phyloP scores from a whole-genome alignment of 2,329 filamentous ascomycete species.

The Clonostachys solani region DNA sequence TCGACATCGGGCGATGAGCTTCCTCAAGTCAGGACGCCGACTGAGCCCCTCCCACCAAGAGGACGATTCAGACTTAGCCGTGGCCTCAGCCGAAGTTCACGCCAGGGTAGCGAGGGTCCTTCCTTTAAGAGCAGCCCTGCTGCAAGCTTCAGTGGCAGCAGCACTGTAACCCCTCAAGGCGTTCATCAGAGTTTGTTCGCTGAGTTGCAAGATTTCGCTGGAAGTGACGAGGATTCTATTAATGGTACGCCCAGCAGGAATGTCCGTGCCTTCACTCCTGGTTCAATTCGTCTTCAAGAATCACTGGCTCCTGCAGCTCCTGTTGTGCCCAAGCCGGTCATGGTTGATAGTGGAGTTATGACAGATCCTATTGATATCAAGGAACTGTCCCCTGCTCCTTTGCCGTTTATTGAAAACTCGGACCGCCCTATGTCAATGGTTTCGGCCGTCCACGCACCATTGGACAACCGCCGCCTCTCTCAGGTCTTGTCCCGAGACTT shows the following conservation, averaged over 20 bases:
- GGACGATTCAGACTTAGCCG: slow-evolving; percentile 70
- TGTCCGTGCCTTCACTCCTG: slow-evolving; percentile 41
- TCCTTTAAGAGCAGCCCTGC: slow-evolving; percentile 54
- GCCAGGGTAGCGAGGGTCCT: slow-evolving; percentile 57
- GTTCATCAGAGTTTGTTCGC: slow-evolving; percentile 79
- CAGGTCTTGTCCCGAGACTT: no score
- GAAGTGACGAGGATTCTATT: slow-evolving; percentile 68
- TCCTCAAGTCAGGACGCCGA: slow-evolving; percentile 56
- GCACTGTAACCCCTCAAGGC: slow-evolving; percentile 44
- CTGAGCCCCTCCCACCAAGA: slow-evolving; percentile 56
- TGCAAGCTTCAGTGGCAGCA: slow-evolving; percentile 49
- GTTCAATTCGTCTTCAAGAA: slow-evolving; percentile 34
- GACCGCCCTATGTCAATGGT: slow-evolving; percentile 34
- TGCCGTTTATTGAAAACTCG: slow-evolving; percentile 2
- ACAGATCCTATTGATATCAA: slow-evolving; percentile 49
- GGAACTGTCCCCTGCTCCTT: slow-evolving; percentile 1
- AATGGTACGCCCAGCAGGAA: slow-evolving; percentile 51
- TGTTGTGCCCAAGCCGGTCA: slow-evolving; percentile 43
- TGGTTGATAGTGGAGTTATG: slow-evolving; percentile 59
- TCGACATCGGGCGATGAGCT: slow-evolving; percentile 72
- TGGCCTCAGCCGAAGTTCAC: slow-evolving; percentile 54
- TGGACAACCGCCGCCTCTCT: no score
- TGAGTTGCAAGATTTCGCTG: slow-evolving; percentile 78
- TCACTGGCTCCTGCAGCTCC: slow-evolving; percentile 47
- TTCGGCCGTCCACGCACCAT: slow-evolving; percentile 14